phyloP scores from a whole-genome alignment of 2,329 filamentous ascomycete species.

The Drechslerella coelobrocha region DNA sequence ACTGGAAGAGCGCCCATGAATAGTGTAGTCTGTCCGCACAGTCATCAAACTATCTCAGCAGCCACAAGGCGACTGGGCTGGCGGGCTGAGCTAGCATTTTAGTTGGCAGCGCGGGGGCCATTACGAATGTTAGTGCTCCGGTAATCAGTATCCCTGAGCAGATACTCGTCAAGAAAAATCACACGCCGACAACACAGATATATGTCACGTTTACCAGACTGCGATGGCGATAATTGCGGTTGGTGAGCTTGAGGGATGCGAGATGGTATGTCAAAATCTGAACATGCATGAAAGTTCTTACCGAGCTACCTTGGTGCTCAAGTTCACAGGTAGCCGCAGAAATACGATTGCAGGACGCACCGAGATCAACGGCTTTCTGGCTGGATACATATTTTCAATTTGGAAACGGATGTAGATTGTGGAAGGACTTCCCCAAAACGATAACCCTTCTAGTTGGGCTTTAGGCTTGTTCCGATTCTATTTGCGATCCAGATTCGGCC shows the following conservation, averaged over 20 bases:
- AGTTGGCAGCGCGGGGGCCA: background rate
- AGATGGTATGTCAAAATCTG: too few relatives aligned
- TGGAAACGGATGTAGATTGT: background rate
- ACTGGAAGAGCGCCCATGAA: conserved; percentile 2
- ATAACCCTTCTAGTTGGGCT: background rate
- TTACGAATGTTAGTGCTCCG: conserved; percentile 30
- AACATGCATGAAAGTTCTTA: too few relatives aligned
- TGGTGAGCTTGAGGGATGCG: background rate
- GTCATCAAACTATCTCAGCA: background rate
- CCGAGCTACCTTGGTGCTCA: too few relatives aligned
- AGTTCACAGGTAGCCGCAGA: too few relatives aligned
- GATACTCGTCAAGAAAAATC: conserved; percentile 15
- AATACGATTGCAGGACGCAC: too few relatives aligned
- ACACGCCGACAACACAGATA: conserved; percentile 16
- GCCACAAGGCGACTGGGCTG: background rate
- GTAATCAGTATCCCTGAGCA: conserved; percentile 13
- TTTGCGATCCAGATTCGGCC: background rate
- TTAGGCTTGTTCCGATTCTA: background rate
- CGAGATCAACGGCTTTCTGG: too few relatives aligned
- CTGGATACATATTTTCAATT: background rate
- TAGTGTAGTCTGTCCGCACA: background rate
- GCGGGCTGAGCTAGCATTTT: background rate
- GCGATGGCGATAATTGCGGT: too few relatives aligned
- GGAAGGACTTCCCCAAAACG: background rate
- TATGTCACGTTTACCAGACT: background rate